Evolutionary conservation across 345 rosid genomes (phyloP), one percentile per base, ranked within the genome.

Genomic region (Euphorbia lathyris): DNA sequence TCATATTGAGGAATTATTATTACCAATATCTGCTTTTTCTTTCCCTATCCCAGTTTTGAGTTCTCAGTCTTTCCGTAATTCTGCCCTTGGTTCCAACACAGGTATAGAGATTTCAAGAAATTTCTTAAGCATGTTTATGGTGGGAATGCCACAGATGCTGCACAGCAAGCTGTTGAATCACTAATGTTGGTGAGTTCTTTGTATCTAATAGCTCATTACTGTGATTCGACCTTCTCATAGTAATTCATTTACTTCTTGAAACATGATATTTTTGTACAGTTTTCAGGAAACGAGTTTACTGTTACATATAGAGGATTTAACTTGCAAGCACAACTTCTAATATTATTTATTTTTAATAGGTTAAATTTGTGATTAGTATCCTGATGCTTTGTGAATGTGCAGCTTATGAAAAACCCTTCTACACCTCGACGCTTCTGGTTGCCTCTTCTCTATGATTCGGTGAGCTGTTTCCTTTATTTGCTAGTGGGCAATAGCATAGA

Each of bases 41-140:
- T 50, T 56, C 27, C 20, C 22, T 13, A 1, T 48, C 7, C 11
- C 14, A 29, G 0, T 17, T 26, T 42, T 16, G 6, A 2, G 25
- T 68, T 63, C 40, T 9, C 7, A 4, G 12, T 45, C 51, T 59
- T 65, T 48, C 47, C 64, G 3, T 47, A 20, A 22, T 14, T 61
- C 56, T 34, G 30, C 62, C 65, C 27, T 78, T 53, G n/a, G 26
- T 25, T 69, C 56, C 63, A 25, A 61, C 72, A 36, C 83, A 95
- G 98, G 85, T 92, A 92, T 68, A 86, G 98, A 78, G 98, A 95
- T 77, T 95, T 92, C 76, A 95, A 90, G 88, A 95, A 84, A 76
- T 95, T 86, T 23, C 86, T 95, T 57, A 72, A 83, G 67, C 87
- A 78, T 69, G 80, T 89, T 77, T 68, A 60, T 48, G 91, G 86